Conservation (phyloP, 2,329 filamentous ascomycete genomes). For the Botrytis hyacinthi region DNA sequence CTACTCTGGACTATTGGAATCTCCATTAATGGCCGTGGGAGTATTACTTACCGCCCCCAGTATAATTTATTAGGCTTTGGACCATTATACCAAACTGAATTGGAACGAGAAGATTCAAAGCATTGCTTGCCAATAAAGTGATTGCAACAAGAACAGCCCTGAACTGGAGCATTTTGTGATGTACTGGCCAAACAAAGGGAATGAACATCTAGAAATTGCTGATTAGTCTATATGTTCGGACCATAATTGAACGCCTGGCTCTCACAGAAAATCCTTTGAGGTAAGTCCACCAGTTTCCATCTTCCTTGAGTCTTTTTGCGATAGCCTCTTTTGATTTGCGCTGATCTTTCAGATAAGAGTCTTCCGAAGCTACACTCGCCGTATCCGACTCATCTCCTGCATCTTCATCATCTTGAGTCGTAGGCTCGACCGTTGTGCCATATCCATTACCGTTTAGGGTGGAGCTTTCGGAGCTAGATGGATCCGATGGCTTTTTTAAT, state of each 20-base stretch:
- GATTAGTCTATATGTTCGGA: conserved; percentile 8
- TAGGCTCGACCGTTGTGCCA: conserved; percentile 30
- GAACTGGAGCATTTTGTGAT: conserved; percentile 63
- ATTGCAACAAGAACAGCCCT: conserved; percentile 64
- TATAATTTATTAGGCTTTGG: conserved; percentile 59
- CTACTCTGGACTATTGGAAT: not conserved
- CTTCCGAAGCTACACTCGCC: conserved; percentile 45
- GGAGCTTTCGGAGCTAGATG: conserved; percentile 34
- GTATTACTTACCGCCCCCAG: conserved; percentile 25
- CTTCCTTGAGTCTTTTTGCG: conserved; percentile 67
- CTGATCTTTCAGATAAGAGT: conserved; percentile 54
- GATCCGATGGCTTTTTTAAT: conserved; percentile 46
- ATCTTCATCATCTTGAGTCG: conserved; percentile 26
- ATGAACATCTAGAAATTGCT: conserved; percentile 58
- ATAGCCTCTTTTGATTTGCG: conserved; percentile 56
- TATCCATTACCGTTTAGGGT: conserved; percentile 31
- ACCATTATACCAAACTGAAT: conserved; percentile 78
- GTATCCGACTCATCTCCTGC: conserved; percentile 23
- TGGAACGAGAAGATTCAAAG: conserved; percentile 74
- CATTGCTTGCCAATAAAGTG: conserved; percentile 68
- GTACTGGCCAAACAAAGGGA: conserved; percentile 75
- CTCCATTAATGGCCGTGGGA: not conserved
- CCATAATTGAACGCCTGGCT: not conserved
- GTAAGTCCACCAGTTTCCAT: conserved; percentile 76
- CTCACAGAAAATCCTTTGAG: conserved; percentile 65